Evolutionary conservation across 768 basidiomycete genomes (phyloP), one percentile per base, ranked within the genome.

Genomic region (Chalciporus sphaerocephalus): DNA sequence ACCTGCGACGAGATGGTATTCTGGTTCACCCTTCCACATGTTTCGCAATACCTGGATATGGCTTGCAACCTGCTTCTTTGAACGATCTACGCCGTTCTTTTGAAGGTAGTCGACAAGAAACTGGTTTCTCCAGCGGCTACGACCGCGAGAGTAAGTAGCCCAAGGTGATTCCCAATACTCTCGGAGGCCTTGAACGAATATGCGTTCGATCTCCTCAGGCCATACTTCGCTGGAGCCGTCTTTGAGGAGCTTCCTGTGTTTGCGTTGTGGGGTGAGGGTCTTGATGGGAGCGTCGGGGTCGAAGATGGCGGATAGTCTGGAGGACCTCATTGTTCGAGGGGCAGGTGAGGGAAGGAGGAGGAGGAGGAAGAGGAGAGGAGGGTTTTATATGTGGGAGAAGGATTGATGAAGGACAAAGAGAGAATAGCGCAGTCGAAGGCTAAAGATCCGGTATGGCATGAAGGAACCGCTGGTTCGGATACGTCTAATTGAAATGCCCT

Each of bases 51-150:
- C 87, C 59, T 91, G 88, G 42, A 91, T 86, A 57, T 91, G 88
- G 64, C 84, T 87, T n/a, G 88, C 88, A 52, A 91, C 88, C 64
- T 91, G 88, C 65, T 91, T 90, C 74, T 90, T 90, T 36, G 85
- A 76, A 33, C 88, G 81, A 21, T 74, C 74, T 60, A 91, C 78
- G 44, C 83, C 84, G 28, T 74, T 69, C 52, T 79, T 81, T 44
- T 81, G 74, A 48, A 91, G 78, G 57, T 86, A 84, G 52, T 89
- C 86, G 60, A 90, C 87, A 51, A 91, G 78, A 61, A 84, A 91
- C 67, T 89, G 87, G 68, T 90, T 90, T 41, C 87, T 78, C 85
- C 85, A 87, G 46, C 86, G 72, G 54, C 81, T 84, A 56, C 87
- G 81, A 24, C 87, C 87, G 17, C 85, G 81, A 23, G 84, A 84